A percentile compares a stretch with the other conserved stretches of the same genome.
phyloP scores from a whole-genome alignment of 78 protist species.

The Dictyostelium brefeldianum region DNA sequence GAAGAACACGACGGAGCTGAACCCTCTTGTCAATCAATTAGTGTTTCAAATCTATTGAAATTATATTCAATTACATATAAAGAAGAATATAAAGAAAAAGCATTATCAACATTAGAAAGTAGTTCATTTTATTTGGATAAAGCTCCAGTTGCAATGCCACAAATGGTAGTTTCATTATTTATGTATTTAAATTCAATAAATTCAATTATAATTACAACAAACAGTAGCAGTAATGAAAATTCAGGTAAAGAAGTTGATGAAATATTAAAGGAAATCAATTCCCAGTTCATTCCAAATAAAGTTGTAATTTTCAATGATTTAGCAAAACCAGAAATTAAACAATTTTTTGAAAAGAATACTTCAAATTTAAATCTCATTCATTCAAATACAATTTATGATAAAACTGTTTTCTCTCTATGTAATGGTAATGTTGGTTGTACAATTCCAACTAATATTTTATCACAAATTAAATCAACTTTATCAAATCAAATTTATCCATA shows the following conservation, averaged over 20 bases:
- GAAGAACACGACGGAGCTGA: slow-evolving; percentile 87
- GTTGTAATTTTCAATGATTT: neutral
- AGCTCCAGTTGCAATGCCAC: slow-evolving; percentile 78
- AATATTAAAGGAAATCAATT: slow-evolving; percentile 23
- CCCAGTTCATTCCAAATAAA: slow-evolving; percentile 36
- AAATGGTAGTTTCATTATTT: slow-evolving; percentile 34
- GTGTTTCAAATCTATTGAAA: slow-evolving; percentile 48
- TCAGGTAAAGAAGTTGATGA: neutral
- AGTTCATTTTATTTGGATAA: slow-evolving; percentile 43
- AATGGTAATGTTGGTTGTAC: slow-evolving; percentile 24
- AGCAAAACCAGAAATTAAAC: neutral
- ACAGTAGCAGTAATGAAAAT: neutral
- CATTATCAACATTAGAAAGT: slow-evolving; percentile 15
- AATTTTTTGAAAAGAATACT: slow-evolving; percentile 28
- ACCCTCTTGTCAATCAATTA: slow-evolving; percentile 63
- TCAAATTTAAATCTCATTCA: neutral
- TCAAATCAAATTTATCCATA: slow-evolving; percentile 9
- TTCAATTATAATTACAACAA: neutral
- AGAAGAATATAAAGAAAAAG: slow-evolving; percentile 28
- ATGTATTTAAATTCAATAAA: slow-evolving; percentile 5
- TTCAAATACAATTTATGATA: slow-evolving; percentile 4
- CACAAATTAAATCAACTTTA: neutral
- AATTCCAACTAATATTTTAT: slow-evolving; percentile 1
- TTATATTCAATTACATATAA: slow-evolving; percentile 16
- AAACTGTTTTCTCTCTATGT: slow-evolving; percentile 38